Evolutionary conservation across 2,329 filamentous ascomycete genomes (phyloP), one percentile per base, ranked within the genome.

Genomic region (Plectosphaerella plurivora): DNA sequence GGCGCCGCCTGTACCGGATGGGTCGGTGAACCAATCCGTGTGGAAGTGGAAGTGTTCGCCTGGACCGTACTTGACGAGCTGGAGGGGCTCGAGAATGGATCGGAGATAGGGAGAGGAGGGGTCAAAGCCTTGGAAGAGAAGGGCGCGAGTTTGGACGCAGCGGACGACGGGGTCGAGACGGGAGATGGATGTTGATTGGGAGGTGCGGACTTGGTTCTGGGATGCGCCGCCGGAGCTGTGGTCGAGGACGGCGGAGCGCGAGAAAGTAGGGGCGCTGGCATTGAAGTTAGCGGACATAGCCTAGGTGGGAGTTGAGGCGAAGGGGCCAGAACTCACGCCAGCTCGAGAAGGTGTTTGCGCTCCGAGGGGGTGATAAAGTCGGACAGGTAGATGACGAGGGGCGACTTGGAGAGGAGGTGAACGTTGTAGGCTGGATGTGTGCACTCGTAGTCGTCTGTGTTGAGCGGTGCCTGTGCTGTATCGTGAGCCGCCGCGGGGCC

Each of bases 1-100:
- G 16, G 45, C 53, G 6, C 68, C 65, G 1, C 66, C 65, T n/a
- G 69, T 65, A 45, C 73, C 68, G 3, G 63, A 57, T 2, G 65
- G 59, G 50, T 71, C 68, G 4, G 70, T 70, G 64, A 75, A 77
- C 76, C 76, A 78, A 64, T 79, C 76, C 4, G 73, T 76, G 64
- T 78, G 76, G 59, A 72, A 75, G 58, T 76, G 72, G 61, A 75
- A 78, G 51, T 68, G 72, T 58, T 75, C 72, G 14, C 71, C 71
- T 11, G 60, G 55, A 33, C 62, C 70, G 58, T 79, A 78, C 56
- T 70, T 71, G 50, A 77, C 75, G 4, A 78, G 70, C 60, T 78
- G 75, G 12, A 78, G 60, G 1, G 75, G 73, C 62, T 78, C 74
- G 10, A 78, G 65, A 51, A 74, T 65, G 2, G 58, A 53, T 28